A percentile compares a stretch with the other conserved stretches of the same genome.
These are phyloP conservation scores for Globisporangium recalcitrans DNA, from an alignment of 352 stramenopile genomes.

Conservation along the genomic window DNA sequence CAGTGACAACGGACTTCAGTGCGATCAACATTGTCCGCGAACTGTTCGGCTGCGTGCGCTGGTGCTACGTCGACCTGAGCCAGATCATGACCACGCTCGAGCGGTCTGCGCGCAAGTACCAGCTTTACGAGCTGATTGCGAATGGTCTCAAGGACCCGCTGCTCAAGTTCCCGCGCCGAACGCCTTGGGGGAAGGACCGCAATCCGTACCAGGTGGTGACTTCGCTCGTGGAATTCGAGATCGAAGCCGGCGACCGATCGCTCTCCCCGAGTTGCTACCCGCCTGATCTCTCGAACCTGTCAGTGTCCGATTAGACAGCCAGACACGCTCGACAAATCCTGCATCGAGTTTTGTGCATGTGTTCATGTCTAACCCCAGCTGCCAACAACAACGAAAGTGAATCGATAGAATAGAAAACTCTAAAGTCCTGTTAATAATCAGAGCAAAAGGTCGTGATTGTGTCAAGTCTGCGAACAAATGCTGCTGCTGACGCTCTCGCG, in stretches of 20 bases:
- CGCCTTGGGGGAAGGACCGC: constrained; percentile 15
- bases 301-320: background rate
- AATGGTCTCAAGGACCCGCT: constrained; percentile 17
- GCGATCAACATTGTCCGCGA: constrained; percentile 34
- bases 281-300: background rate
- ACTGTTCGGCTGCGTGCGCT: constrained; percentile 60
- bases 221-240: constrained; percentile 51
- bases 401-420: background rate
- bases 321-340: background rate
- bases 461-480: background rate
- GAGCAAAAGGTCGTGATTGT: background rate
- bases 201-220: constrained; percentile 29
- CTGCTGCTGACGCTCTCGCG: background rate
- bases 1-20: constrained; percentile 6
- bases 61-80: constrained; percentile 51
- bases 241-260: constrained; percentile 40
- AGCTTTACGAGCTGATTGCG: constrained; percentile 58
- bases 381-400: background rate
- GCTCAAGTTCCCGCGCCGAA: constrained; percentile 7
- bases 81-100: constrained; percentile 52
- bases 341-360: background rate
- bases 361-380: background rate
- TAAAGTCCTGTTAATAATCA: background rate
- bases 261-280: constrained; percentile 15
- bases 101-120: constrained; percentile 32